Base-by-base conservation (phyloP, 2,329 filamentous ascomycete genomes). In the Ophiosphaerella narmari region DNA sequence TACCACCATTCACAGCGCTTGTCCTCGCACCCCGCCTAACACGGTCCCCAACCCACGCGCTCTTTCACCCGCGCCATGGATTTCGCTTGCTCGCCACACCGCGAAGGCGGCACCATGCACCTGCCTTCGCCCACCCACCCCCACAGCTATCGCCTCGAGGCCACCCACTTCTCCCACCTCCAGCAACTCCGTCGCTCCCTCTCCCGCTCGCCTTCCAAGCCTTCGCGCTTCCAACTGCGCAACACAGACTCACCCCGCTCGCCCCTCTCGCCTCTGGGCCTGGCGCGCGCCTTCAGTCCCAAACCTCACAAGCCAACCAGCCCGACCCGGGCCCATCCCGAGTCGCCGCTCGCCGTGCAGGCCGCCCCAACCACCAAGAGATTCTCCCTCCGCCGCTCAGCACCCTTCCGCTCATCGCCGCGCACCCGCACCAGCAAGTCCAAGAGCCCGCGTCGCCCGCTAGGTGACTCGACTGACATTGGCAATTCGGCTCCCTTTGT, bases 171-270 rank as follows among this genome's bases (percentile, higher is more conserved):
- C 54, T 86, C 89, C 43, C 87, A 89, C 51, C 89, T 96, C 57
- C 85, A 90, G 68, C 89, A 91, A 65, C 80, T 97, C 50, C 84
- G 92, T 59, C 89, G 91, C 62, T 96, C 93, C 23, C 81, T 97
- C 57, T 97, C 92, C 49, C 85, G 91, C 64, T 97, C 93, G n/a
- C 93, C 93, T 9, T 96, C 93, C 29, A 96, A 94, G 73, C 79
- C 78, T 37, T 82, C 82, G 49, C 81, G 83, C 63, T 93, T 94
- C 71, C 82, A 84, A 48, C 77, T 95, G 45, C 78, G 84, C 60
- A 79, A 76, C 45, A 75, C 78, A 13, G 70, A 71, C 62, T 64
- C 68, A 36, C 66, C 70, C 23, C 62, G 67, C 46, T 76, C 77
- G 7, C 76, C 70, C 42, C 68, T 75, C 42, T 77, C 76, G 16